Evolutionary conservation across 257 asterid genomes (phyloP).

Genomic region (Nicotiana sylvestris): DNA sequence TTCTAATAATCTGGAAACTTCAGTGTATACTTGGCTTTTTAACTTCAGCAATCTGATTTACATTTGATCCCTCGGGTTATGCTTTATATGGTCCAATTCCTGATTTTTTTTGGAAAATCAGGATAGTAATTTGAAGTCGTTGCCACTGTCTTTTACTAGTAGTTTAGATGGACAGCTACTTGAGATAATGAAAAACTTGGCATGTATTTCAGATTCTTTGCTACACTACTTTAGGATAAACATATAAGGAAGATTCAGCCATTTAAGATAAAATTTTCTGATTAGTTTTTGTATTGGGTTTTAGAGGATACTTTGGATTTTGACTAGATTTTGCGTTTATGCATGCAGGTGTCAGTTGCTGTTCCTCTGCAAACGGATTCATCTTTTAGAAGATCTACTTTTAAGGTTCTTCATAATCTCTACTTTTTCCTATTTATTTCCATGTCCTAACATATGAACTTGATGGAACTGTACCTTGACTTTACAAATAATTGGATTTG

Average conservation of each 20-base stretch:
- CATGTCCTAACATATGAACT: neutral
- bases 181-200: slow-evolving; percentile 3
- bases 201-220: neutral
- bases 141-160: slow-evolving; percentile 3
- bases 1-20: neutral
- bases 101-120: slow-evolving; percentile 15
- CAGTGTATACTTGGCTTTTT: slow-evolving; percentile 18
- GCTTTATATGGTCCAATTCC: slow-evolving; percentile 25
- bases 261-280: too few species aligned
- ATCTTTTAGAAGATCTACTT: slow-evolving; percentile 33
- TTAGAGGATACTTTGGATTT: neutral
- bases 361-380: slow-evolving; percentile 41
- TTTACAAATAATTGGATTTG: neutral
- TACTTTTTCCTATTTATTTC: neutral
- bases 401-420: slow-evolving; percentile 39
- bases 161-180: neutral
- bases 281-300: neutral
- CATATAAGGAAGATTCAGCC: too few species aligned
- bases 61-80: slow-evolving; percentile 18
- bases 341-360: slow-evolving; percentile 47
- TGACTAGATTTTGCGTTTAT: neutral
- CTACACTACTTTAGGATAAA: too few species aligned
- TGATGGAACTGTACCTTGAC: neutral
- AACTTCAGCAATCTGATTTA: slow-evolving; percentile 9
- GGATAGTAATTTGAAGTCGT: neutral